Conservation (phyloP, 441 rosid species). For the Corymbia citriodora region DNA sequence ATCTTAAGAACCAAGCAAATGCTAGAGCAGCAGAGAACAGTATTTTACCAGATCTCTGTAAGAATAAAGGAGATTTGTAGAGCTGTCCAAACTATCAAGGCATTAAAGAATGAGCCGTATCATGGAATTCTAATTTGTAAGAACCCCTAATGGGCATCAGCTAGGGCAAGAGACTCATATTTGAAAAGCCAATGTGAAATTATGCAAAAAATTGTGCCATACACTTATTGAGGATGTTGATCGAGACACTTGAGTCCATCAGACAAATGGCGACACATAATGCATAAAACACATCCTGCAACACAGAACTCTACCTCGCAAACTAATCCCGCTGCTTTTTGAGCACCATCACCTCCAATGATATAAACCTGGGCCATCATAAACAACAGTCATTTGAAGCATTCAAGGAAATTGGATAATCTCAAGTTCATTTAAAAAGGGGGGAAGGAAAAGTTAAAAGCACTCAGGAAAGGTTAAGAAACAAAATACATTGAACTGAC, state of each 20-base stretch:
- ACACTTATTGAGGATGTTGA: background rate
- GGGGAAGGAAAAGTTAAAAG: background rate
- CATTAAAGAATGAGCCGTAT: background rate
- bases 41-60: background rate
- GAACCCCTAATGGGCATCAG: background rate
- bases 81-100: background rate
- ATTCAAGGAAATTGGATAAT: background rate
- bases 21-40: background rate
- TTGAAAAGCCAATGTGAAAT: background rate
- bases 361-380: constrained; percentile 7
- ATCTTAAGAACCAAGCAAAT: background rate
- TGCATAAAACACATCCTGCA: background rate
- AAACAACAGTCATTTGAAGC: background rate
- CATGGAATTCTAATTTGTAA: background rate
- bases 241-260: background rate
- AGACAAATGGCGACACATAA: background rate
- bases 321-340: constrained; percentile 8
- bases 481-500: background rate
- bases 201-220: background rate
- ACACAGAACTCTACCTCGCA: constrained; percentile 3
- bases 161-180: background rate
- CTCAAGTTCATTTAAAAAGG: background rate
- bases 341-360: constrained; percentile 19
- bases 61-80: background rate
- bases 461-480: background rate